Conservation (phyloP, 2,329 filamentous ascomycete species). For the Aphanoascus verrucosus region DNA sequence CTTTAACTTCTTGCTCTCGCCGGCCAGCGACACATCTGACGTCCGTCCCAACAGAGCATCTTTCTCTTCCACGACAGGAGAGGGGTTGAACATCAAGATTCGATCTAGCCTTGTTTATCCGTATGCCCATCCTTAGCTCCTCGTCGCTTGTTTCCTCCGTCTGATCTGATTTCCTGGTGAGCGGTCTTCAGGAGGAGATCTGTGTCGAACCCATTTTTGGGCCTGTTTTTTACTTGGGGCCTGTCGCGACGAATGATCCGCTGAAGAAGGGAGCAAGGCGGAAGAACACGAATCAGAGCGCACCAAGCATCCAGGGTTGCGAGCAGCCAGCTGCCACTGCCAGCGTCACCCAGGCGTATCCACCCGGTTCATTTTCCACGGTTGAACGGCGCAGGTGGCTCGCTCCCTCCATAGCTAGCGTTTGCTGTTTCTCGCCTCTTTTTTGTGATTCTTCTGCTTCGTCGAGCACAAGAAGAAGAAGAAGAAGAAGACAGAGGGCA, state of each 20-base stretch:
- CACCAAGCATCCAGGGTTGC: neutral
- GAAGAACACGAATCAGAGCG: slow-evolving; percentile 1
- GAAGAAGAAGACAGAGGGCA: neutral
- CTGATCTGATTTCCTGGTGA: no score
- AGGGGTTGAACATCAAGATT: no score
- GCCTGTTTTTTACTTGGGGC: no score
- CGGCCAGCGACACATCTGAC: neutral
- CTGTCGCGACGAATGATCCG: neutral
- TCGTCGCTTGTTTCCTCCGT: no score
- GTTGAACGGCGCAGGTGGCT: slow-evolving; percentile 6
- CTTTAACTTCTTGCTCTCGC: neutral
- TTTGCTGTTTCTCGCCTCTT: slow-evolving; percentile 4
- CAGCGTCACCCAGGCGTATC: no score
- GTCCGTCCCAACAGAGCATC: no score
- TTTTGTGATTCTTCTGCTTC: neutral
- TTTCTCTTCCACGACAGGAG: no score
- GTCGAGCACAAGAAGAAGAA: neutral
- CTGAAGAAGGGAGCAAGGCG: neutral
- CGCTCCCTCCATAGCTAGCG: neutral
- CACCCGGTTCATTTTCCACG: slow-evolving; percentile 1
- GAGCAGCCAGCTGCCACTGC: neutral
- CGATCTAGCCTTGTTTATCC: no score
- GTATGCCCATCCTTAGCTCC: no score
- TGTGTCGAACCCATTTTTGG: no score
- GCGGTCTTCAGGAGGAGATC: no score